A percentile compares a stretch with the other conserved stretches of the same genome.
These are phyloP conservation scores for Gracilaria gracilis DNA, from an alignment of 23 red algal genomes.

Conservation along the genomic window DNA sequence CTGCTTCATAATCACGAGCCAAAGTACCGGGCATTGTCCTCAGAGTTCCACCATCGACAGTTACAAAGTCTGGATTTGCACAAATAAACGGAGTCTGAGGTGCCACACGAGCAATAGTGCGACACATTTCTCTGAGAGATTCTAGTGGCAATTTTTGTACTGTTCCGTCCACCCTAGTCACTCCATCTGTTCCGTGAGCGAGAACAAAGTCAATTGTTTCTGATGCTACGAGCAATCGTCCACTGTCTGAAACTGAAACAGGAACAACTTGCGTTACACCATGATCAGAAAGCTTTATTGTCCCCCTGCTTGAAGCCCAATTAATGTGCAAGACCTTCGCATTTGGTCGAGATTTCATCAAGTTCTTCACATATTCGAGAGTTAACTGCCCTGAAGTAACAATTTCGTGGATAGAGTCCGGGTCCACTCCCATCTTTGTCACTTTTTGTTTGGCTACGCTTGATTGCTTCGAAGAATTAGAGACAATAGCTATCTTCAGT, in stretches of 20 bases:
- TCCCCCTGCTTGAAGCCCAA: conserved; percentile 62
- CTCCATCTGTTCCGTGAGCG: conserved; percentile 88
- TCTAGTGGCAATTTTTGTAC: conserved; percentile 54
- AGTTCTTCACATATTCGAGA: conserved; percentile 28
- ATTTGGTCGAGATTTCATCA: conserved; percentile 6
- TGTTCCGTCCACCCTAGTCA: conserved; percentile 35
- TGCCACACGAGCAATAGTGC: conserved; percentile 1
- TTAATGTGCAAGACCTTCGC: conserved; percentile 82
- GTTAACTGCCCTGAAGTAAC: conserved; percentile 83
- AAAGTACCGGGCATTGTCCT: conserved; percentile 82
- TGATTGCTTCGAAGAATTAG: conserved; percentile 77
- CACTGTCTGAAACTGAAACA: conserved; percentile 1
- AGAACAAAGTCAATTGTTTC: conserved; percentile 71
- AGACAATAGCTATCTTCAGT: conserved; percentile 73
- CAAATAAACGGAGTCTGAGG: conserved; percentile 77
- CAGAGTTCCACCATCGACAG: conserved; percentile 78
- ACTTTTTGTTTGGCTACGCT: conserved; percentile 45
- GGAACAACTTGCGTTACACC: not conserved
- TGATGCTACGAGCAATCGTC: conserved; percentile 28
- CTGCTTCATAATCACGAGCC: conserved; percentile 69
- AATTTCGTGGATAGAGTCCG: conserved; percentile 37
- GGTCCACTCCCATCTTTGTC: conserved; percentile 32
- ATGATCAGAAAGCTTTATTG: conserved; percentile 31
- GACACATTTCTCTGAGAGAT: conserved; percentile 23
- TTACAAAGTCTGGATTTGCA: conserved; percentile 88